Base-by-base conservation (phyloP, 2,329 filamentous ascomycete genomes). In the Endoconidiophora laricicola region DNA sequence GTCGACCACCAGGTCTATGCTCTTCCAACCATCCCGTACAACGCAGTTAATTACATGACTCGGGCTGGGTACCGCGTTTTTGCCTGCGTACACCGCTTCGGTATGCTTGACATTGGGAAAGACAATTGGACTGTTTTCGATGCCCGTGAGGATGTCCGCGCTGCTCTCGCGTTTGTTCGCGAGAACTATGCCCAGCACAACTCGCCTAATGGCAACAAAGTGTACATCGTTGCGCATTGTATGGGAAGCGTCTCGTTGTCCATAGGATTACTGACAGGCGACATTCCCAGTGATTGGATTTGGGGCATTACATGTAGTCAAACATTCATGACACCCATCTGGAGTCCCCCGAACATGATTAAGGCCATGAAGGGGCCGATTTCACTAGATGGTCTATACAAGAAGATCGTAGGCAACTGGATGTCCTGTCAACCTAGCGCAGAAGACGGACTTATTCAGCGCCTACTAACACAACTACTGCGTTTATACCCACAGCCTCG, bases 1-100 rank as follows among this genome's bases (percentile, higher is more conserved):
- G 77, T 81, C 1, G 74, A 80, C 58, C 73, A 81, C 56, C 71
- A 76, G 54, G 78, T 81, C 48, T 81, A 68, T 54, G 70, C 77
- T 0, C 65, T 79, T 24, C 76, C 77, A 2, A 81, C 77, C 2
- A 78, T 81, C 49, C 67, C 69, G n/a, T 71, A 70, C 55, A 80
- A 81, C 58, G 69, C 75, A 0, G 69, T 81, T 54, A 76, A 80
- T 58, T 79, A 79, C 62, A 74, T 81, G 59, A 73, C 69, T 2
- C 64, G 69, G 1, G 72, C 70, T 0, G 78, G 78, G 6, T 79
- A 81, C 61, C 69, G 72, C 4, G 72, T 78, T 16, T 80, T 74
- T 56, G 62, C 78, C 3, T 62, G 69, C 0, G 73, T 78, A 1
- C 73, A 74, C 56, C 72, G 78, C 26, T 78, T 79, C 55, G 73